These are phyloP conservation scores for Amanita rimosa DNA, from an alignment of 768 basidiomycete genomes.

Conservation along the genomic window DNA sequence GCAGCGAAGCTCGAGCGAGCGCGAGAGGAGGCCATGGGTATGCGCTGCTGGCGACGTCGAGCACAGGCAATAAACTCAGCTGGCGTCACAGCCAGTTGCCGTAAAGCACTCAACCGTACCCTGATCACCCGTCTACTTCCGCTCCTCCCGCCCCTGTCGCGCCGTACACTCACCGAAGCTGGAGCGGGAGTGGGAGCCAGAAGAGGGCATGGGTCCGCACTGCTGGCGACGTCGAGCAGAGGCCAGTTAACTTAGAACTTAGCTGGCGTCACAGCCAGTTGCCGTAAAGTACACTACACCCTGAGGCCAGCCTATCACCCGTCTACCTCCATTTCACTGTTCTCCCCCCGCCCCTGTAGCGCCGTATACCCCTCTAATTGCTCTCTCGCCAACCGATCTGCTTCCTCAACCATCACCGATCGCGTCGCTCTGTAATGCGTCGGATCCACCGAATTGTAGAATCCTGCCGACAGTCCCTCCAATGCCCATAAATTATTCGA, in stretches of 20 bases:
- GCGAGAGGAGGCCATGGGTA: conserved; percentile 7
- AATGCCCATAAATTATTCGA: conserved; percentile 55
- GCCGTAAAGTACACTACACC: neutral
- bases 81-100: neutral
- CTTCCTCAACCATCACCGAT: conserved; percentile 49
- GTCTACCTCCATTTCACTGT: conserved; percentile 12
- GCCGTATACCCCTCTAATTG: conserved; percentile 31
- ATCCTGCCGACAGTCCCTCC: conserved; percentile 60
- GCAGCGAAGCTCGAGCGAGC: neutral
- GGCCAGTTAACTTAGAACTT: neutral
- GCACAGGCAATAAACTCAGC: neutral
- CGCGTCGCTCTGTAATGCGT: conserved; percentile 40
- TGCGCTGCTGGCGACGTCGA: conserved; percentile 1
- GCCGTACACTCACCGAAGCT: conserved; percentile 18
- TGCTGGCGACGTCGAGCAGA: conserved; percentile 1
- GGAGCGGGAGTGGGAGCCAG: neutral
- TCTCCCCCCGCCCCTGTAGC: conserved; percentile 13
- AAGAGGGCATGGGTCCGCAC: conserved; percentile 9
- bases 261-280: neutral
- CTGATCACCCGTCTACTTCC: conserved; percentile 10
- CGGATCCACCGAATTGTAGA: conserved; percentile 64
- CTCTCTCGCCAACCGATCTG: conserved; percentile 34
- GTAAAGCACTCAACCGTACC: neutral
- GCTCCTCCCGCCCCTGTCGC: conserved; percentile 15
- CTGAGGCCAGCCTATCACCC: no score